phyloP scores from a whole-genome alignment of 2,329 filamentous ascomycete species.

The Penicillium sp. region DNA sequence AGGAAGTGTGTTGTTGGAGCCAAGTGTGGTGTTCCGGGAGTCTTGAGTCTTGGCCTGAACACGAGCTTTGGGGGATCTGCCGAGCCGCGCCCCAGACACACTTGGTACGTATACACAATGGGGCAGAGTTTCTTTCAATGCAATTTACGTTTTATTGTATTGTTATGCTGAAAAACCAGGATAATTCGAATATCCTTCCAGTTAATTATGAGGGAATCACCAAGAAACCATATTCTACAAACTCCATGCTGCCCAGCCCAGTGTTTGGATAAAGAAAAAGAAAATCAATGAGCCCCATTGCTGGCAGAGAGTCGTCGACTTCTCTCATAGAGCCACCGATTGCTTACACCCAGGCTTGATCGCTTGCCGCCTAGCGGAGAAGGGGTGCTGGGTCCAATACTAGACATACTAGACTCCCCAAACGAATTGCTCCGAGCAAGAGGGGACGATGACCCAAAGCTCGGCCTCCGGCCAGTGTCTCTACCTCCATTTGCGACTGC shows the following conservation, averaged over 20 bases:
- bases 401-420: conserved; percentile 41
- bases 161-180: background rate
- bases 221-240: conserved; percentile 18
- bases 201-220: conserved; percentile 15
- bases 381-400: conserved; percentile 56
- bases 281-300: conserved; percentile 32
- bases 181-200: conserved; percentile 3
- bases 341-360: conserved; percentile 74
- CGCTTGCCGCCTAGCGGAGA: conserved; percentile 62
- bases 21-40: conserved; percentile 6
- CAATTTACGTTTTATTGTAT: background rate
- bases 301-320: conserved; percentile 46
- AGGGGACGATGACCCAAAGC: conserved; percentile 48
- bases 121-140: background rate
- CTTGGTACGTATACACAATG: background rate
- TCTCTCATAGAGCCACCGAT: conserved; percentile 91
- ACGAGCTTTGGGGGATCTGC: conserved; percentile 7
- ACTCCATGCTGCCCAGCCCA: conserved; percentile 14
- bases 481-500: conserved; percentile 48
- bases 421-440: conserved; percentile 34
- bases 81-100: background rate
- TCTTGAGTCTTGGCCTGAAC: conserved; percentile 12
- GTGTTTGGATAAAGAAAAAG: conserved; percentile 8
- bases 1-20: conserved; percentile 1
- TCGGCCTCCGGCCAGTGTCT: conserved; percentile 46